These are phyloP conservation scores for Francoa sonchifolia DNA, from an alignment of 441 rosid species.

Conservation along the genomic window DNA sequence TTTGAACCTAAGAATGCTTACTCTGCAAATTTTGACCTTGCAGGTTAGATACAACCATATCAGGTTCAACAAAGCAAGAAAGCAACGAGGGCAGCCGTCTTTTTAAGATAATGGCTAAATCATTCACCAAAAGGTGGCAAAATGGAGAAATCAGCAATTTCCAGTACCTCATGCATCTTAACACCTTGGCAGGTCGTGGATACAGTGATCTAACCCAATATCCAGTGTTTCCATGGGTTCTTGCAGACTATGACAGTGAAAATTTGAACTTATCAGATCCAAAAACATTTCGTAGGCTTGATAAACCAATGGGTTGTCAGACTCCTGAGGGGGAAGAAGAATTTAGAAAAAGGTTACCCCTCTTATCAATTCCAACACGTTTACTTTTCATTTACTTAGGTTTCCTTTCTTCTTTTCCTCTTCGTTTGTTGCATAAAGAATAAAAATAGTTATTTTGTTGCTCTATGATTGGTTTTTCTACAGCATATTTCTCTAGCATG, in stretches of 20 bases:
- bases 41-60: conserved; percentile 98
- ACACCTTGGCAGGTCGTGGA: conserved; percentile 99
- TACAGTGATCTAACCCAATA: conserved; percentile 99
- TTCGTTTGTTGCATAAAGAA: no score
- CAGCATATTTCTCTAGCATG: no score
- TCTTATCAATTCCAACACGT: background rate
- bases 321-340: conserved; percentile 96
- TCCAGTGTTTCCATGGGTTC: conserved; percentile 99
- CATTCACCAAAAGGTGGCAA: conserved; percentile 99
- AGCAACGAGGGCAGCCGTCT: conserved; percentile 91
- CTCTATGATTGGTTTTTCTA: background rate
- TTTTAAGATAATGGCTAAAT: conserved; percentile 86
- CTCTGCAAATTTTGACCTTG: no score
- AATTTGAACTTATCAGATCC: conserved; percentile 78
- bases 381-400: background rate
- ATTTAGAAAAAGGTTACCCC: conserved; percentile 78
- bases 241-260: conserved; percentile 94
- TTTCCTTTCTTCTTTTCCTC: no score
- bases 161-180: conserved; percentile 99
- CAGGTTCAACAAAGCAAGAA: conserved; percentile 92
- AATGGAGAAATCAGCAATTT: conserved; percentile 99
- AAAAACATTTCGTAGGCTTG: conserved; percentile 82
- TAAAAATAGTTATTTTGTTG: no score
- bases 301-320: conserved; percentile 99
- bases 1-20: no score